Conservation (phyloP, 257 asterid species). For the Penstemon davidsonii region DNA sequence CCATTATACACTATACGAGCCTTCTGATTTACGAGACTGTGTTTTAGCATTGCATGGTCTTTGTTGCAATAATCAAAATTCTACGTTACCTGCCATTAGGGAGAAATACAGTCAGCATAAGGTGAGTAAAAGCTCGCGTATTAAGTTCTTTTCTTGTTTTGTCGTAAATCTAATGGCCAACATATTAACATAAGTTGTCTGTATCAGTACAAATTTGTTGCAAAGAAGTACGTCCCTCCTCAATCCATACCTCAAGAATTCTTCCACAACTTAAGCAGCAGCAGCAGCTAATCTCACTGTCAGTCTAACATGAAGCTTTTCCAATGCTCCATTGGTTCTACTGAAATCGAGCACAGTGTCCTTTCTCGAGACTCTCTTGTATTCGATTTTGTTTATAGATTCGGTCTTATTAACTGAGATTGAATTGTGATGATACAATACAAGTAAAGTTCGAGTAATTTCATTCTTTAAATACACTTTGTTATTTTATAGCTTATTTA, state of each 20-base stretch:
- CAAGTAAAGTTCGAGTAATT: too few species aligned
- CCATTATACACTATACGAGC: conserved; percentile 53
- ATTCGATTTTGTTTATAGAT: too few species aligned
- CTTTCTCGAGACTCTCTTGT: not conserved
- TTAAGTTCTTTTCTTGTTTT: too few species aligned
- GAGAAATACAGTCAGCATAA: conserved; percentile 96
- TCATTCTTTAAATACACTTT: too few species aligned
- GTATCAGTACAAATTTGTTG: conserved; percentile 90
- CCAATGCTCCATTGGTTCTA: conserved; percentile 36
- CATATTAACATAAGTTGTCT: not conserved
- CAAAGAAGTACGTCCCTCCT: conserved; percentile 86
- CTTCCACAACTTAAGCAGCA: conserved; percentile 56
- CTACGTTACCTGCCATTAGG: conserved; percentile 77
- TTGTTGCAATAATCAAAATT: conserved; percentile 45
- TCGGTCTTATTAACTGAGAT: too few species aligned
- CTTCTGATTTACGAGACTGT: conserved; percentile 47
- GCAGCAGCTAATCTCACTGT: conserved; percentile 33
- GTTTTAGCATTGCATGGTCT: conserved; percentile 47
- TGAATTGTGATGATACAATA: too few species aligned
- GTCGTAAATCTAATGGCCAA: too few species aligned
- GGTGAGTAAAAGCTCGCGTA: conserved; percentile 38
- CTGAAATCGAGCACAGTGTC: not conserved
- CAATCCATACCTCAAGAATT: conserved; percentile 63
- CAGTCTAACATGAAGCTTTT: conserved; percentile 15
- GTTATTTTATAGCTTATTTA: too few species aligned